A percentile compares a stretch with the other conserved stretches of the same genome.
Evolutionary conservation across 2,329 filamentous ascomycete genomes (phyloP).

Genomic region (Teratosphaeria pseudoeucalypti): DNA sequence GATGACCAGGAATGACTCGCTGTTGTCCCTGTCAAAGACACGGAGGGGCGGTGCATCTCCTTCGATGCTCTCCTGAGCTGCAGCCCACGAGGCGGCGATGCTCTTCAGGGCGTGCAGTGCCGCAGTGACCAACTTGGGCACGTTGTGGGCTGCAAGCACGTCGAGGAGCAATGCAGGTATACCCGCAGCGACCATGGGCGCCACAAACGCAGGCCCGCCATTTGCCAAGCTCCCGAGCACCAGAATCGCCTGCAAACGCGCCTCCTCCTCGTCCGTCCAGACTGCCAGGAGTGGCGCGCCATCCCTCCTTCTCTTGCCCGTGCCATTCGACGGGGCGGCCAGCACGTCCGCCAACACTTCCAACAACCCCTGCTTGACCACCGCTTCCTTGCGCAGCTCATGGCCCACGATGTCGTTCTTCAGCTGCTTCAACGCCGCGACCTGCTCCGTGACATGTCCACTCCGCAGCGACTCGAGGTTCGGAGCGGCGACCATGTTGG

Average conservation of each 20-base stretch:
- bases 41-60: background rate
- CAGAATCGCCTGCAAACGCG: constrained; percentile 68
- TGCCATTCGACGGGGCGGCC: constrained; percentile 31
- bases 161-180: constrained; percentile 61
- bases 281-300: constrained; percentile 25
- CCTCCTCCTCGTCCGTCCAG: constrained; percentile 54
- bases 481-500: background rate
- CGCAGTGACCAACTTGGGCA: constrained; percentile 58
- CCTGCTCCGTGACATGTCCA: constrained; percentile 22
- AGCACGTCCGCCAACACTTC: constrained; percentile 49
- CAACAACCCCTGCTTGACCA: constrained; percentile 60
- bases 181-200: constrained; percentile 58
- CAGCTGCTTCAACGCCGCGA: constrained; percentile 55
- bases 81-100: constrained; percentile 49
- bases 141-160: constrained; percentile 51
- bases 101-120: constrained; percentile 65
- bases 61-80: background rate
- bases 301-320: constrained; percentile 36
- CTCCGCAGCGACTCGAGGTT: background rate
- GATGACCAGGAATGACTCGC: constrained; percentile 55
- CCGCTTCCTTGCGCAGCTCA: constrained; percentile 72
- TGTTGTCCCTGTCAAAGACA: constrained; percentile 53
- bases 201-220: constrained; percentile 74
- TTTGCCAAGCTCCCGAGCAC: constrained; percentile 77
- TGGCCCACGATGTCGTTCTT: constrained; percentile 91